These are phyloP conservation scores for Teratosphaeria viscida DNA, from an alignment of 2,329 filamentous ascomycete genomes.

Conservation along the genomic window DNA sequence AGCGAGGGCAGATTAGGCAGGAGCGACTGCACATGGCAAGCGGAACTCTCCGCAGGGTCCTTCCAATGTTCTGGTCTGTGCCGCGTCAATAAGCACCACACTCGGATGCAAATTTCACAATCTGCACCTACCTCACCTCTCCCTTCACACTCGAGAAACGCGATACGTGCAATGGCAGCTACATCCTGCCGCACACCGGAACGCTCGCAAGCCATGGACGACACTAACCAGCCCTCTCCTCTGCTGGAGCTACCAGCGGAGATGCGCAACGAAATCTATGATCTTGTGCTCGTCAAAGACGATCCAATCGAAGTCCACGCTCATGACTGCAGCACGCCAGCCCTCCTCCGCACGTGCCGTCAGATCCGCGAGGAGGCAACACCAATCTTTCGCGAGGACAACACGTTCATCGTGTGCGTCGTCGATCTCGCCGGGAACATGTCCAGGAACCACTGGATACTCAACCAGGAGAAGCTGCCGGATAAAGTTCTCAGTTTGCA, in stretches of 20 bases:
- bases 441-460: background rate
- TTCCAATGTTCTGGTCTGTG: too few relatives aligned
- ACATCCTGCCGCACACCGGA: background rate
- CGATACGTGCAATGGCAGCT: background rate
- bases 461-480: background rate
- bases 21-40: too few relatives aligned
- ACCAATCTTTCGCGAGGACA: background rate
- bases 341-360: background rate
- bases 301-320: background rate
- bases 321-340: background rate
- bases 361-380: background rate
- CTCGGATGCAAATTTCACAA: too few relatives aligned
- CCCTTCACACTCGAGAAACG: background rate
- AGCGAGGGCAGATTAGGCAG: too few relatives aligned
- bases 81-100: too few relatives aligned
- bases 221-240: background rate
- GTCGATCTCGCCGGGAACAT: background rate
- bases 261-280: background rate
- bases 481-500: background rate
- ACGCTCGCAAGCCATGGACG: background rate
- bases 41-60: too few relatives aligned
- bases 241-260: background rate
- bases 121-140: background rate
- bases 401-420: background rate
- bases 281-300: background rate